Percentiles rank a stretch among this genome's conserved stretches.
phyloP scores from a whole-genome alignment of 225 moss, liverwort and hornwort species.

The Pseudisothecium myosuroides region DNA sequence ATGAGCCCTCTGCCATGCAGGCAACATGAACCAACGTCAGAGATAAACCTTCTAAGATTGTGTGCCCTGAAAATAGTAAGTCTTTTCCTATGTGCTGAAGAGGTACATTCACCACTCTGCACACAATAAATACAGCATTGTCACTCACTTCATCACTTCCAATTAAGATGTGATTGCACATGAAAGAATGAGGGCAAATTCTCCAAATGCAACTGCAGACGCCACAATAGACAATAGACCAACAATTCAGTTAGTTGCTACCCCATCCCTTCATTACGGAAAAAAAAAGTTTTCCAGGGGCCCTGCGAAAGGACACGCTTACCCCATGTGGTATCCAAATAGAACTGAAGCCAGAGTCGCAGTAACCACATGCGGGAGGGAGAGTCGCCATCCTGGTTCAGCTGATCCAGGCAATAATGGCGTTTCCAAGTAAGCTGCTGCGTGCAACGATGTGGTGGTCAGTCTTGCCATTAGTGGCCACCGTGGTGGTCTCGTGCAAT shows the following conservation, averaged over 20 bases:
- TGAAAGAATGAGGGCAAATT: background rate
- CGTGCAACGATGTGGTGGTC: background rate
- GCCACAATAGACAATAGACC: background rate
- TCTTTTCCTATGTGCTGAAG: slow-evolving; percentile 63
- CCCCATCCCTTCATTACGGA: background rate
- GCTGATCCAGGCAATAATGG: slow-evolving; percentile 16
- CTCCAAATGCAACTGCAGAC: background rate
- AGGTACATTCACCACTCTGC: slow-evolving; percentile 84
- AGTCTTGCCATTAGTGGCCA: background rate
- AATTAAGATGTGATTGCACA: background rate
- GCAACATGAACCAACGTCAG: background rate
- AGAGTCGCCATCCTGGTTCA: slow-evolving; percentile 50
- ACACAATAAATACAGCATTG: background rate
- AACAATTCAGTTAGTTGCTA: background rate
- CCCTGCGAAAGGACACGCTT: background rate
- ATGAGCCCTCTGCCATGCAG: background rate
- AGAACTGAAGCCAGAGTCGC: slow-evolving; percentile 68
- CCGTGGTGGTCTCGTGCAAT: background rate
- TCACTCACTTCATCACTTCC: background rate
- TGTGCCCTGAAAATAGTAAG: slow-evolving; percentile 56
- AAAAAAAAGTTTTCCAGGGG: background rate
- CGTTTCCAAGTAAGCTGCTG: slow-evolving; percentile 40
- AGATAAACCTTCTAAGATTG: slow-evolving; percentile 52
- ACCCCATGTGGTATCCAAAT: slow-evolving; percentile 94
- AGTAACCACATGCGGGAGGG: slow-evolving; percentile 65